Conservation (phyloP, 1,284 basidiomycete species). For the Malassezia japonica region DNA sequence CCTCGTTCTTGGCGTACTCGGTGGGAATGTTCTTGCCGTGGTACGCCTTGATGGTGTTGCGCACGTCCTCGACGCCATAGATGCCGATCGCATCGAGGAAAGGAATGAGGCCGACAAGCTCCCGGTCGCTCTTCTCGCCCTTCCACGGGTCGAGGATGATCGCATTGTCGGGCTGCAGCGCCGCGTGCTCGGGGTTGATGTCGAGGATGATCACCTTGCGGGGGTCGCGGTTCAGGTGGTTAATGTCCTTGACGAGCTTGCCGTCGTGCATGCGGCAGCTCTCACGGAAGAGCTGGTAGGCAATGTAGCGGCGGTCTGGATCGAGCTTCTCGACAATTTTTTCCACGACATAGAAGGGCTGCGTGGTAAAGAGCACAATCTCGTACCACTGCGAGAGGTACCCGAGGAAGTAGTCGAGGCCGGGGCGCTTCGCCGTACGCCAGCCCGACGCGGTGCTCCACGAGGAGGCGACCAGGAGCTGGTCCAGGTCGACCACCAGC, state of each 20-base stretch:
- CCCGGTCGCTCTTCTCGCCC: slow-evolving; percentile 64
- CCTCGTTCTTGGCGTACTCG: slow-evolving; percentile 78
- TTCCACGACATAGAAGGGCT: slow-evolving; percentile 75
- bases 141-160: slow-evolving; percentile 79
- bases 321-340: slow-evolving; percentile 92
- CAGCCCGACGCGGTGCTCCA: slow-evolving; percentile 57
- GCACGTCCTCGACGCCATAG: slow-evolving; percentile 59
- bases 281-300: slow-evolving; percentile 83
- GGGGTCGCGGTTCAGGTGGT: slow-evolving; percentile 83
- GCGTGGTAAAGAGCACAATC: slow-evolving; percentile 87
- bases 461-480: slow-evolving; percentile 76
- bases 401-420: slow-evolving; percentile 91
- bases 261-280: slow-evolving; percentile 35
- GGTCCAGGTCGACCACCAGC: slow-evolving; percentile 80
- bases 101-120: slow-evolving; percentile 80
- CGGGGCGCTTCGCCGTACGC: slow-evolving; percentile 61
- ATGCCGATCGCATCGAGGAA: slow-evolving; percentile 69
- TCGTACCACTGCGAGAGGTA: slow-evolving; percentile 97
- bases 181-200: slow-evolving; percentile 66
- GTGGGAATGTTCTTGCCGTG: slow-evolving; percentile 74
- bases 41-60: slow-evolving; percentile 76
- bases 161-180: slow-evolving; percentile 79
- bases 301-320: slow-evolving; percentile 78
- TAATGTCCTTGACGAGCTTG: slow-evolving; percentile 62
- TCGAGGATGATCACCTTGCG: slow-evolving; percentile 83